Conservation (phyloP, 331 rosid species). For the Pyracantha coccinea region DNA sequence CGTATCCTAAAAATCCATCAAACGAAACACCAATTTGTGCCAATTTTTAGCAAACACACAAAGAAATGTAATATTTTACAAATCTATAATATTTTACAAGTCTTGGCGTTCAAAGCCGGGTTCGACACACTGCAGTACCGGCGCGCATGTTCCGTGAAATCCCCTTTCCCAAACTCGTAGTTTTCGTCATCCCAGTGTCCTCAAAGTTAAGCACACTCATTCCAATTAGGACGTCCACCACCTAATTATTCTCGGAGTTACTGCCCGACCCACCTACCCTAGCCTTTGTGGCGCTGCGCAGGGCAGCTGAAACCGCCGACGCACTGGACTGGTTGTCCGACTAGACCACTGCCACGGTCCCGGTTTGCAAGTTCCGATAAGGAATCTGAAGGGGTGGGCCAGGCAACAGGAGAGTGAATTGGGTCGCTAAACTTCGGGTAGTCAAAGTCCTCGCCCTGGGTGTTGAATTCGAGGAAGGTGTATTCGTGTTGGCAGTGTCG, state of each 20-base stretch:
- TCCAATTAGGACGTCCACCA: constrained; percentile 72
- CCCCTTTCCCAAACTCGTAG: constrained; percentile 76
- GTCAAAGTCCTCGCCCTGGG: constrained; percentile 97
- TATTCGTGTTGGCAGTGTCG: constrained; percentile 87
- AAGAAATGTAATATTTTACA: too few species aligned
- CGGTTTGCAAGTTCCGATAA: constrained; percentile 62
- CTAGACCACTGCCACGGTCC: constrained; percentile 41
- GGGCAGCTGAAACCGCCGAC: constrained; percentile 71
- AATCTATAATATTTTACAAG: too few species aligned
- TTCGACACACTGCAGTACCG: constrained; percentile 94
- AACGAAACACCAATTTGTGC: too few species aligned
- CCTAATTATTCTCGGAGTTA: constrained; percentile 48
- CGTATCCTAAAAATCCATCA: too few species aligned
- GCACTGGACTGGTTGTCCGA: constrained; percentile 78
- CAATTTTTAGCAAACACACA: too few species aligned
- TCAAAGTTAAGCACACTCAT: constrained; percentile 93
- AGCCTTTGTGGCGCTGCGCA: constrained; percentile 61
- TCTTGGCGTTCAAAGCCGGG: constrained; percentile 36
- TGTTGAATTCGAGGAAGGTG: constrained; percentile 95
- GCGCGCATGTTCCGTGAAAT: constrained; percentile 93
- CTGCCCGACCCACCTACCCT: constrained; percentile 44
- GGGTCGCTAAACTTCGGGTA: constrained; percentile 94
- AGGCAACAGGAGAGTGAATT: constrained; percentile 72
- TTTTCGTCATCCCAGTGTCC: constrained; percentile 87
- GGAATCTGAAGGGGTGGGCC: constrained; percentile 97